Percentiles rank a stretch among this genome's conserved stretches.
Conservation (phyloP, 352 stramenopile species). For the Pythium oligandrum region DNA sequence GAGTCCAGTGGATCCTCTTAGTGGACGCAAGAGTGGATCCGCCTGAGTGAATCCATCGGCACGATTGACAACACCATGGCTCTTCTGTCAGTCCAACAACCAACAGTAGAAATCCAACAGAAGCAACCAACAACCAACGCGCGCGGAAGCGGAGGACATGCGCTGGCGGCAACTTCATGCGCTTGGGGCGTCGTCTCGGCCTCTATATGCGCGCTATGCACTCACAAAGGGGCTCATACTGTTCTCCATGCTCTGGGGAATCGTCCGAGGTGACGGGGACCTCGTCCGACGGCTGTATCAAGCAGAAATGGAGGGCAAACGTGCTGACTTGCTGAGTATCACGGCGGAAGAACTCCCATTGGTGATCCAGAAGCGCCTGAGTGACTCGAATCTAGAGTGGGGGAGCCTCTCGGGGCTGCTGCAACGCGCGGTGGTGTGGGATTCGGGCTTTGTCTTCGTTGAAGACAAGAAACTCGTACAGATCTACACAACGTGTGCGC, state of each 20-base stretch:
- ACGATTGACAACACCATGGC: too few species aligned
- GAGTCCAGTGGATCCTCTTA: too few species aligned
- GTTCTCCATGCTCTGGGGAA: conserved; percentile 13
- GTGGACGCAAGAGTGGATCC: too few species aligned
- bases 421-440: conserved; percentile 70
- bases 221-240: conserved; percentile 3
- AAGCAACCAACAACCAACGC: too few species aligned
- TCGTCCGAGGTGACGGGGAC: conserved; percentile 26
- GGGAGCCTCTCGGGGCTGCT: conserved; percentile 44
- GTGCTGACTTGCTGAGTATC: conserved; percentile 27
- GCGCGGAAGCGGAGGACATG: too few species aligned
- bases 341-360: conserved; percentile 27
- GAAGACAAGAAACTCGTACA: conserved; percentile 34
- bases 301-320: conserved; percentile 21
- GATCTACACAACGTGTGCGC: conserved; percentile 49
- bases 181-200: too few species aligned
- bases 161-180: too few species aligned
- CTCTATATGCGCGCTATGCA: too few species aligned
- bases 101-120: too few species aligned
- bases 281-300: conserved; percentile 52
- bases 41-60: too few species aligned
- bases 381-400: conserved; percentile 28
- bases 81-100: too few species aligned
- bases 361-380: conserved; percentile 24
- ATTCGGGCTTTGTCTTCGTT: conserved; percentile 57